These are phyloP conservation scores for Neofusicoccum ribis DNA, from an alignment of 2,329 filamentous ascomycete species.

Conservation along the genomic window DNA sequence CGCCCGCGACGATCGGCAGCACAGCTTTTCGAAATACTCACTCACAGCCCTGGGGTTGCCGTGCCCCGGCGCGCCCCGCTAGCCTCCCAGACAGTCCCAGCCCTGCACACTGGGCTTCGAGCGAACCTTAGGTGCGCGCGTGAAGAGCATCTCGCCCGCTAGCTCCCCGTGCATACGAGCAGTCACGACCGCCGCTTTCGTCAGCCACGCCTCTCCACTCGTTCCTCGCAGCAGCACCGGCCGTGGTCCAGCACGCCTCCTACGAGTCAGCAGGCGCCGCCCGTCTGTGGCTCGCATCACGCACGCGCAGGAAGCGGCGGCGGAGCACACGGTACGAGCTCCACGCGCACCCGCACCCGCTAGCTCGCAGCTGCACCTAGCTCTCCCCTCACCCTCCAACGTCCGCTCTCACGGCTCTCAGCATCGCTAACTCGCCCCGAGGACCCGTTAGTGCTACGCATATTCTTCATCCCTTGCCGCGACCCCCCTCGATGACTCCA, in stretches of 20 bases:
- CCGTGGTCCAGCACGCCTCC: not conserved
- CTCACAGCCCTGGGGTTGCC: not conserved
- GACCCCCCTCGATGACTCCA: conserved; percentile 17
- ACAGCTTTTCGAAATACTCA: not conserved
- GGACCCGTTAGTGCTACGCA: conserved; percentile 12
- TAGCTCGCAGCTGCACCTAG: not conserved
- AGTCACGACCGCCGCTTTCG: not conserved
- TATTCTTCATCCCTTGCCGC: conserved; percentile 19
- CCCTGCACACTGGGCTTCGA: not conserved
- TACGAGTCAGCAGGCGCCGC: conserved; percentile 8
- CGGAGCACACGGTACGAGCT: conserved; percentile 8
- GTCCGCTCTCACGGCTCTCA: not conserved
- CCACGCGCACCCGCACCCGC: not conserved
- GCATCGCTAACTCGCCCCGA: conserved; percentile 11
- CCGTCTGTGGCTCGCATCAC: not conserved
- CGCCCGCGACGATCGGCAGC: not conserved
- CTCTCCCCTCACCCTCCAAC: not conserved
- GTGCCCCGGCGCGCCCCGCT: conserved; percentile 10
- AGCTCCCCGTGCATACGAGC: conserved; percentile 14
- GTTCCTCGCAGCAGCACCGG: not conserved
- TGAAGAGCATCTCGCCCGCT: not conserved
- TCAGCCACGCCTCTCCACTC: conserved; percentile 10
- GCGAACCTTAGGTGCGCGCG: not conserved
- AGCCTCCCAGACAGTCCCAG: not conserved
- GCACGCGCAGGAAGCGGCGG: conserved; percentile 13